A percentile compares a stretch with the other conserved stretches of the same genome.
Conservation (phyloP, 768 basidiomycete genomes). For the Tylopilus sp. region DNA sequence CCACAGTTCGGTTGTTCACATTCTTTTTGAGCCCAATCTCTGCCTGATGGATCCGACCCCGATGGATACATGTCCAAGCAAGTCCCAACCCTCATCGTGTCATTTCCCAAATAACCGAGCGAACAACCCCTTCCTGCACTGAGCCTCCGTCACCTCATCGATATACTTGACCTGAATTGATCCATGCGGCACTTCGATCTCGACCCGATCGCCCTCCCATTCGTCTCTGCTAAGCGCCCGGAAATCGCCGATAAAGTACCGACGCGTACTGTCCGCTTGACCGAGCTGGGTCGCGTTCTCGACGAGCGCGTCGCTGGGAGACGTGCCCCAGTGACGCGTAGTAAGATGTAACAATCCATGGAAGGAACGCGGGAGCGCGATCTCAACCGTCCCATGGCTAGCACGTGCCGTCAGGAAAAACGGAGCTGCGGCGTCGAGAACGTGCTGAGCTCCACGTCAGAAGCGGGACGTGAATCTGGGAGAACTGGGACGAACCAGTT, state of each 20-base stretch:
- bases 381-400: slow-evolving; percentile 12
- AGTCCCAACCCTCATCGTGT: no score
- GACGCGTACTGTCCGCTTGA: slow-evolving; percentile 11
- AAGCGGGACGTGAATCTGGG: not conserved
- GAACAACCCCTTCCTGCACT: slow-evolving; percentile 16
- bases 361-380: slow-evolving; percentile 22
- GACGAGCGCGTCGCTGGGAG: slow-evolving; percentile 13
- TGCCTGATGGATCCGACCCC: no score
- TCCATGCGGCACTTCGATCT: slow-evolving; percentile 16
- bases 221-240: slow-evolving; percentile 5
- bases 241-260: slow-evolving; percentile 29
- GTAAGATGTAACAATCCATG: slow-evolving; percentile 13
- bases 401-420: slow-evolving; percentile 13
- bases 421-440: slow-evolving; percentile 10
- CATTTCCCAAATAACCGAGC: slow-evolving; percentile 14
- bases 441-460: slow-evolving; percentile 10
- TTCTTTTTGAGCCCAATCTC: no score
- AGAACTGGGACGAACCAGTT: slow-evolving; percentile 14
- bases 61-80: no score
- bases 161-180: slow-evolving; percentile 18
- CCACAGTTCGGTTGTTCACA: no score
- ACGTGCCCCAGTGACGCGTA: slow-evolving; percentile 16
- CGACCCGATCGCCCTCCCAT: slow-evolving; percentile 24
- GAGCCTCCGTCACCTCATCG: slow-evolving; percentile 9
- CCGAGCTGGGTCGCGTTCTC: slow-evolving; percentile 20